A percentile compares a stretch with the other conserved stretches of the same genome.
Conservation (phyloP, 2,329 filamentous ascomycete genomes). For the Paracorniculantispora psalliotae region DNA sequence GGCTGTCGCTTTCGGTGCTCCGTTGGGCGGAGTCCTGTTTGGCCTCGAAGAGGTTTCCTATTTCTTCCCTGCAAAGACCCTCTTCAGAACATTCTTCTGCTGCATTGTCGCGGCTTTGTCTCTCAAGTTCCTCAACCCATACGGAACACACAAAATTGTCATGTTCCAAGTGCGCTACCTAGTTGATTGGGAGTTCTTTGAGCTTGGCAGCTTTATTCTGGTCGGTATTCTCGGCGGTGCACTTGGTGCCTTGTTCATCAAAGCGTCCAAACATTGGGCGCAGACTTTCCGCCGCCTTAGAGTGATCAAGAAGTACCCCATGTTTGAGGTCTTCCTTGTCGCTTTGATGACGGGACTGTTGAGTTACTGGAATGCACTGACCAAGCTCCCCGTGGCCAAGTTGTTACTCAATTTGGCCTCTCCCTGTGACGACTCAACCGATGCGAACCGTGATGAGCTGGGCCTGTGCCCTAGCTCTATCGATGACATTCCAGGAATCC, state of each 20-base stretch:
- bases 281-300: constrained; percentile 77
- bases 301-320: constrained; percentile 73
- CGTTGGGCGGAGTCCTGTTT: constrained; percentile 81
- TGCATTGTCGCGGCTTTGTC: constrained; percentile 90
- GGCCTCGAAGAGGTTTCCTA: constrained; percentile 93
- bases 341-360: constrained; percentile 77
- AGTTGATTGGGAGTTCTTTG: constrained; percentile 90
- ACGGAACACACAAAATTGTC: constrained; percentile 94
- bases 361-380: constrained; percentile 91
- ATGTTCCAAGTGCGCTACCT: constrained; percentile 91
- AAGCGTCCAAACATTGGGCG: constrained; percentile 87
- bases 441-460: constrained; percentile 56
- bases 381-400: constrained; percentile 84
- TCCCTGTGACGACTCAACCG: constrained; percentile 67
- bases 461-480: constrained; percentile 70
- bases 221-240: constrained; percentile 81
- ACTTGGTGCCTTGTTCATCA: constrained; percentile 89
- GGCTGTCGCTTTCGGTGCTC: constrained; percentile 89
- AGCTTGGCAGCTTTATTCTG: constrained; percentile 78
- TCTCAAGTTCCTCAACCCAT: constrained; percentile 91
- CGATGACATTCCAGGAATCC: constrained; percentile 73
- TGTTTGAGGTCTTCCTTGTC: constrained; percentile 84
- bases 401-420: constrained; percentile 85
- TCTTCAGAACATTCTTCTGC: constrained; percentile 97
- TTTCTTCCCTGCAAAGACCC: constrained; percentile 94